Base-by-base conservation (phyloP, 148 eudicot species). In the Chenopodium album region DNA sequence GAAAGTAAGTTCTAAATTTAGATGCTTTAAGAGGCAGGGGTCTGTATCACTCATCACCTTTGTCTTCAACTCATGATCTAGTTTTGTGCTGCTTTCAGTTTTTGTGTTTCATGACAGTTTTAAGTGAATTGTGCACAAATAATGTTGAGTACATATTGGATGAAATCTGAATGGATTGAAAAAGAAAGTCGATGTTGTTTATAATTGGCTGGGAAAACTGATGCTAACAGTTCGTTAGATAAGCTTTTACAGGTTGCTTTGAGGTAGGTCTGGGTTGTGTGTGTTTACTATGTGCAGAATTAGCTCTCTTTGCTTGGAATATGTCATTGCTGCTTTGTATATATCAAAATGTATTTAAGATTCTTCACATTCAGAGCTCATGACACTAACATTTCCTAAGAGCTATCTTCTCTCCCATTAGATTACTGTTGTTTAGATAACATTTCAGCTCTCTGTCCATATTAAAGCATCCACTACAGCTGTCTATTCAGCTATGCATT, bases 1-100 rank as follows among this genome's bases (percentile, higher is more conserved):
- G 87, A n/a, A 82, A 88, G 99, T 96, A 83, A 90, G 95, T 85
- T 84, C 28, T 34, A n/a, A 73, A 59, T 62, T 50, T 29, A 17
- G 47, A 37, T 66, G n/a, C 34, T 32, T 34, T 23, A 47, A 69
- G 67, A 14, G 31, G 63, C 28, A n/a, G 4, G 23, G 37, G 29
- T 52, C 34, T 32, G 19, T 47, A 29, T 65, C 62, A 28, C 23
- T 70, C 46, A 50, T 26, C 23, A 37, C 16, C 44, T 23, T 76
- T 44, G 50, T 7, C 68, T 37, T 76, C 47, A 29, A 31, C 34
- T 11, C 10, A 7, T 56, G 37, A 71, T 20, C 23, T 78, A 73
- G 19, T 48, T 23, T 56, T 52, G 26, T 31, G 32, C 37, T 71
- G 14, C 74, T 50, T 65, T 46, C 78, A 31, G 56, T 20, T 78